phyloP scores from a whole-genome alignment of 768 basidiomycete species.

The Kwoniella sp. region DNA sequence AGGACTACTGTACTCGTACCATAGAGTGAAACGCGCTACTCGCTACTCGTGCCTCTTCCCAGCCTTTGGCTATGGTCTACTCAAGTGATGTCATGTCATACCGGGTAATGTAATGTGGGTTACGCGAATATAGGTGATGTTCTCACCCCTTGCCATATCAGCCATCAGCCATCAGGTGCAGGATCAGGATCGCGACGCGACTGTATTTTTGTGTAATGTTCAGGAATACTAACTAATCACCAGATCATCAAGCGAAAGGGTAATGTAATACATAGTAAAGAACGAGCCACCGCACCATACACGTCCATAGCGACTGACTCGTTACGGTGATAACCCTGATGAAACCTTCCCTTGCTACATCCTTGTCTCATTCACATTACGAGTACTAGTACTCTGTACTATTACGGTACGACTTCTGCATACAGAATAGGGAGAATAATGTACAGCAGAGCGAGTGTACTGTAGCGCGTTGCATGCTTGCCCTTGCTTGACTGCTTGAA shows the following conservation, averaged over 20 bases:
- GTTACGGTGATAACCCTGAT: not conserved
- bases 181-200: not conserved
- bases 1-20: too few relatives aligned
- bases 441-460: too few relatives aligned
- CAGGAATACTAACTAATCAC: not conserved
- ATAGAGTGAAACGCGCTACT: too few relatives aligned
- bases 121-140: not conserved
- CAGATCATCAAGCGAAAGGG: not conserved
- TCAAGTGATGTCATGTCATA: not conserved
- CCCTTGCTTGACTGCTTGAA: not conserved
- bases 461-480: too few relatives aligned
- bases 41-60: too few relatives aligned
- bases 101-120: not conserved
- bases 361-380: slow-evolving; percentile 1
- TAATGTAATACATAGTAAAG: not conserved
- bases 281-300: slow-evolving; percentile 1
- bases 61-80: too few relatives aligned
- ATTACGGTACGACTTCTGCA: not conserved
- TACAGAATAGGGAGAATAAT: too few relatives aligned
- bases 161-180: too few relatives aligned
- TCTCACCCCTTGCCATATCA: too few relatives aligned
- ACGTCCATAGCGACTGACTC: not conserved
- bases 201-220: not conserved
- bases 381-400: too few relatives aligned
- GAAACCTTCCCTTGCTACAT: not conserved